Evolutionary conservation across 306 rosid genomes (phyloP).

Genomic region (Pterocarpus santalinus): DNA sequence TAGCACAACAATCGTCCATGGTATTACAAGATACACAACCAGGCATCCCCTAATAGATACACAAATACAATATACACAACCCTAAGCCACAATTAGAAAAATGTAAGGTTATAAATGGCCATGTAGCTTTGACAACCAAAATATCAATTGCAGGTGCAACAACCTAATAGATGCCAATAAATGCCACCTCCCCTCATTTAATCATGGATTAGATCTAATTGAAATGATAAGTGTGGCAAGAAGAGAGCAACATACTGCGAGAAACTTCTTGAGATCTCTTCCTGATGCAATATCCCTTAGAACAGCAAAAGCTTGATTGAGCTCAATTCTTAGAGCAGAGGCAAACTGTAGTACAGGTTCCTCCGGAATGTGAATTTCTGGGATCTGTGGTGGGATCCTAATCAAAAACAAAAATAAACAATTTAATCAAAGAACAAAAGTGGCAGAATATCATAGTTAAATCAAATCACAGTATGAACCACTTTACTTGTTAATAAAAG

Average conservation of each 20-base stretch:
- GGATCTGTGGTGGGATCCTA: conserved; percentile 82
- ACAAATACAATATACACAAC: too few species aligned
- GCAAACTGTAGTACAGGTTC: conserved; percentile 75
- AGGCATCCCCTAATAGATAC: too few species aligned
- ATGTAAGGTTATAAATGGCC: neutral
- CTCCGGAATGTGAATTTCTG: conserved; percentile 83
- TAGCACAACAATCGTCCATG: neutral
- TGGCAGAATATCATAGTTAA: neutral
- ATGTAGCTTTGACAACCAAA: neutral
- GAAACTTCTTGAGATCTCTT: conserved; percentile 88
- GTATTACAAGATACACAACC: too few species aligned
- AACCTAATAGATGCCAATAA: too few species aligned
- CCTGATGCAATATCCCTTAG: conserved; percentile 92
- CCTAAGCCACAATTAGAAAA: too few species aligned
- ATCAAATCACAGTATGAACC: neutral
- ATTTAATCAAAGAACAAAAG: conserved; percentile 3
- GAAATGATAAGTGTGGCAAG: neutral
- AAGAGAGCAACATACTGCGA: conserved; percentile 63
- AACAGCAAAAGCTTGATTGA: conserved; percentile 67
- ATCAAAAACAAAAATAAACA: conserved; percentile 24
- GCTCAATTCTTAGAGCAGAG: conserved; percentile 72
- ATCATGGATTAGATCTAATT: too few species aligned
- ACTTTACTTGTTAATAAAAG: conserved; percentile 81
- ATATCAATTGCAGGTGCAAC: neutral
- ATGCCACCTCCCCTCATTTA: too few species aligned